Evolutionary conservation across 768 basidiomycete species (phyloP).

Genomic region (Phylloporus scabripes): DNA sequence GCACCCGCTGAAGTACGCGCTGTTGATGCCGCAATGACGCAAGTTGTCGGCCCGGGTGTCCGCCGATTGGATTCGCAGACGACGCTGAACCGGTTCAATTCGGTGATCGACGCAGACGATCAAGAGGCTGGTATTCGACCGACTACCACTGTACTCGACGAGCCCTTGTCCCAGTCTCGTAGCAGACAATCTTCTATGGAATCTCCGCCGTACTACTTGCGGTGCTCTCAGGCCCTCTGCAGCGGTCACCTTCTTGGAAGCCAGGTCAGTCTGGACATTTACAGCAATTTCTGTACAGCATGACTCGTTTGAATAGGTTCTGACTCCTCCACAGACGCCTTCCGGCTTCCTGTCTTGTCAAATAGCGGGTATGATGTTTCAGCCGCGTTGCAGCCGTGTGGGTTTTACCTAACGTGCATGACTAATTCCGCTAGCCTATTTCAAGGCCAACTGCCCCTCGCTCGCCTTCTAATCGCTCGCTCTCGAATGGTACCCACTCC

Average conservation of each 20-base stretch:
- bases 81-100: neutral
- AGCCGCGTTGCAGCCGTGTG: neutral
- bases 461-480: neutral
- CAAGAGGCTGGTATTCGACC: too few relatives aligned
- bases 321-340: neutral
- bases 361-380: neutral
- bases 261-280: neutral
- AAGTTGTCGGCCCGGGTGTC: neutral
- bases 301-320: neutral
- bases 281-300: neutral
- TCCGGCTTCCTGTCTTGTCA: neutral
- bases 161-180: neutral
- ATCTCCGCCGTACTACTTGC: neutral
- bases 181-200: neutral
- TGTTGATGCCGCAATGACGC: neutral
- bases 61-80: neutral
- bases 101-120: neutral
- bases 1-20: neutral
- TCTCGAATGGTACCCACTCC: constrained; percentile 38
- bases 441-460: neutral
- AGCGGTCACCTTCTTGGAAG: neutral
- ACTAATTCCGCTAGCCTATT: neutral
- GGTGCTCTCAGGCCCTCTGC: too few relatives aligned
- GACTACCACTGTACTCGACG: neutral
- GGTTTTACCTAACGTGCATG: neutral